Conservation (phyloP, 2,329 filamentous ascomycete genomes). For the Scedosporium minutisporum region DNA sequence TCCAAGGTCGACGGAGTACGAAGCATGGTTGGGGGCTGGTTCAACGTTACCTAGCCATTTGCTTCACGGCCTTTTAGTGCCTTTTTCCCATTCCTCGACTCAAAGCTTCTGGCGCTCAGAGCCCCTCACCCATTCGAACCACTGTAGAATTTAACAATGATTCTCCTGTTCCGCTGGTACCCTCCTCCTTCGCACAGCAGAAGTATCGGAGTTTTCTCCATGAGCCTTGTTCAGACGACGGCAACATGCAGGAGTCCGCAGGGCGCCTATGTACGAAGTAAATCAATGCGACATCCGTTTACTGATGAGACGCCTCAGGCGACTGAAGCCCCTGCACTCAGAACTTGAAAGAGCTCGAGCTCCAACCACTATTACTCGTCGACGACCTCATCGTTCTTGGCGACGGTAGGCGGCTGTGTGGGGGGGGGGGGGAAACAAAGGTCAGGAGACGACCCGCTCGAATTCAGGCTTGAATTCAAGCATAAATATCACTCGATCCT, state of each 20-base stretch:
- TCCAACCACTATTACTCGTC: no score
- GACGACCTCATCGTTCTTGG: no score
- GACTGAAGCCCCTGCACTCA: neutral
- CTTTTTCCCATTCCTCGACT: neutral
- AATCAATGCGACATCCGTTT: neutral
- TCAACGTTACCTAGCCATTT: neutral
- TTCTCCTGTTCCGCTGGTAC: no score
- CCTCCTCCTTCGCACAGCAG: no score
- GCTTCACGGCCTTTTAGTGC: neutral
- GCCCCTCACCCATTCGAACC: no score
- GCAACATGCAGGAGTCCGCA: neutral
- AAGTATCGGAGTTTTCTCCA: no score
- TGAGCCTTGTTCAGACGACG: neutral
- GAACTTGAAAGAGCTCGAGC: no score
- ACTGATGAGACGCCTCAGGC: neutral
- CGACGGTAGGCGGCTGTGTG: no score
- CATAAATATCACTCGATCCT: neutral
- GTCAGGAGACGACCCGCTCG: neutral
- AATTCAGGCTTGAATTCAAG: neutral
- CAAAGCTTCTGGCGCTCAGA: no score
- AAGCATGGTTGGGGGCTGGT: neutral
- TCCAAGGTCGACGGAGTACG: neutral
- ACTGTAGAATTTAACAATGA: neutral
- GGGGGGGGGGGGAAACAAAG: no score
- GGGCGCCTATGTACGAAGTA: neutral